Conservation (phyloP, 257 asterid species). For the Sherardia arvensis region DNA sequence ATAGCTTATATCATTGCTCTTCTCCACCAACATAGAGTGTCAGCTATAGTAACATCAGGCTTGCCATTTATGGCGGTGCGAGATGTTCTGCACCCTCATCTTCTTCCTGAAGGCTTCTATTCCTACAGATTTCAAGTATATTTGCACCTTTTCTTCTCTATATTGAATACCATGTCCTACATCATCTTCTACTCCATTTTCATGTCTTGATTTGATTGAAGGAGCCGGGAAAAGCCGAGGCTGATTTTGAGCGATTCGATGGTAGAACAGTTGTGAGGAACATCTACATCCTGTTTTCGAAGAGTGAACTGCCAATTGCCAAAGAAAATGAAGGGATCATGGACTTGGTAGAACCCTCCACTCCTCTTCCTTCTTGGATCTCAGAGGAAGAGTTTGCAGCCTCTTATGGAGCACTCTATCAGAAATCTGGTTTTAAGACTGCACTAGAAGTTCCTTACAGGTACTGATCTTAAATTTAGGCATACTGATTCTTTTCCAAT, state of each 20-base stretch:
- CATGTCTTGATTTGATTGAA: background rate
- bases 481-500: too few relatives aligned
- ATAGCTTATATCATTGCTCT: background rate
- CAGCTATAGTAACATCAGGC: background rate
- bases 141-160: background rate
- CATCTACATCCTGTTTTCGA: conserved; percentile 38
- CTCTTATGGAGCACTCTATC: conserved; percentile 27
- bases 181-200: background rate
- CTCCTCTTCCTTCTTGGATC: conserved; percentile 43
- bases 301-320: conserved; percentile 38
- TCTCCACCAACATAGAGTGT: background rate
- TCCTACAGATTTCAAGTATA: background rate
- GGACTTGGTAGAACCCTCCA: conserved; percentile 41
- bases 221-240: conserved; percentile 53
- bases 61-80: background rate
- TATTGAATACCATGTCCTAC: background rate
- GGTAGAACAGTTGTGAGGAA: conserved; percentile 35
- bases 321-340: conserved; percentile 32
- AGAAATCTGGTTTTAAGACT: conserved; percentile 37
- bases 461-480: too few relatives aligned
- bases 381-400: conserved; percentile 34
- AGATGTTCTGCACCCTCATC: background rate
- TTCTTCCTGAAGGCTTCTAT: background rate
- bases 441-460: conserved; percentile 46
- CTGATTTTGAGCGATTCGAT: conserved; percentile 41